These are phyloP conservation scores for Aspergillus sparsus DNA, from an alignment of 495 filamentous ascomycete genomes.

Conservation along the genomic window DNA sequence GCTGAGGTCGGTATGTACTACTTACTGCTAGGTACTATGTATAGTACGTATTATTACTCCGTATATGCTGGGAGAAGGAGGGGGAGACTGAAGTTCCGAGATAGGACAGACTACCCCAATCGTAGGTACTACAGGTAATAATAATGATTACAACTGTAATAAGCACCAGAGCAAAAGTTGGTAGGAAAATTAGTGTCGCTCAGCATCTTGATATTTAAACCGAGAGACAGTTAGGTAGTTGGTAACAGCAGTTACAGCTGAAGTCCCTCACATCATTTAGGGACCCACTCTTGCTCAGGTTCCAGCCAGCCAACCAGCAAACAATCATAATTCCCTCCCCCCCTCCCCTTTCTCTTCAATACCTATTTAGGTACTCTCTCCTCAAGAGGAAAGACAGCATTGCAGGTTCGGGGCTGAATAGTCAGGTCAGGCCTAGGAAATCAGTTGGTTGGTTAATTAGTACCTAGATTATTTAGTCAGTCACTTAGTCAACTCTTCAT, in stretches of 20 bases:
- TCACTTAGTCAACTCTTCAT: not conserved
- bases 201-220: not conserved
- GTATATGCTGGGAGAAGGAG: too few species aligned
- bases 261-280: constrained; percentile 12
- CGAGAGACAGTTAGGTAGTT: not conserved
- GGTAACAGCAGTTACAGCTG: not conserved
- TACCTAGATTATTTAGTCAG: not conserved
- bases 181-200: not conserved
- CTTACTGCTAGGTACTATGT: too few species aligned
- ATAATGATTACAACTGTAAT: too few species aligned
- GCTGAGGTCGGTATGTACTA: too few species aligned
- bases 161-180: too few species aligned
- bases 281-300: constrained; percentile 12
- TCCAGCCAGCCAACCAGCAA: constrained; percentile 14
- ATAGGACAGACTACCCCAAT: too few species aligned
- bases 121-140: too few species aligned
- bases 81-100: too few species aligned
- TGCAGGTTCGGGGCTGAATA: not conserved
- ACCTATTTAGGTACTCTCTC: not conserved
- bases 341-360: too few species aligned
- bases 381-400: not conserved
- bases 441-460: not conserved
- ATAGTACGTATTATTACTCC: too few species aligned
- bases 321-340: not conserved
- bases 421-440: not conserved